Evolutionary conservation across 2,329 filamentous ascomycete genomes (phyloP), one percentile per base, ranked within the genome.

Genomic region (Cercospora sp.): DNA sequence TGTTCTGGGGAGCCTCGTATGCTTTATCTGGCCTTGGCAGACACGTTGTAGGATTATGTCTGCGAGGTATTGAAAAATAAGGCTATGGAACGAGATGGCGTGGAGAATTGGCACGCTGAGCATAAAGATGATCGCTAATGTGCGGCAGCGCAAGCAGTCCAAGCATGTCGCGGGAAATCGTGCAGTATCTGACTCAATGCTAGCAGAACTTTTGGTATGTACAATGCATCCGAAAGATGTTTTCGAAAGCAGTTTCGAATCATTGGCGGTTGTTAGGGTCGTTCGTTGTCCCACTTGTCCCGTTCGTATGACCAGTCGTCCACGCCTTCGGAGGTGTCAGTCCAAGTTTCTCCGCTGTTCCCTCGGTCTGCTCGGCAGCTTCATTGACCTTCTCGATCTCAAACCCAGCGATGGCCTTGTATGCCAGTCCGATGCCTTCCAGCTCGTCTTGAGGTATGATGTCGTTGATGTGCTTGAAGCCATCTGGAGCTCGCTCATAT

Each of bases 351-450:
- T 76, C 73, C 16, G 71, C 74, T 18, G 53, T 59, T 0, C 70
- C 71, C 53, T 81, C 76, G 1, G 80, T 82, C 66, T 77, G 73
- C 34, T 55, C 75, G 24, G 81, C 81, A 69, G 79, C 81, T 26
- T 69, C 70, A 66, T 83, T 84, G 3, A 84, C 81, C 40, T 73
- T 79, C 3, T 82, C 80, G 75, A 80, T 81, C 71, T 84, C 81
- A 66, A 84, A 83, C 0, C 82, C 82, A 7, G 82, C 82, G 51
- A 83, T 74, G 40, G 79, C 77, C 69, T 84, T 83, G 57, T 75
- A 74, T 21, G 69, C 66, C 58, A 65, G 51, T 1, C 73, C 73
- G 34, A 75, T 71, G 9, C 65, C 70, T 59, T 75, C 72, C 18
- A 75, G 49, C 59, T 75, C 72, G 12, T 73, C 68, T 40, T 73